A percentile compares a stretch with the other conserved stretches of the same genome.
phyloP scores from a whole-genome alignment of 176 grass and related monocot species.

The Lolium multiflorum region DNA sequence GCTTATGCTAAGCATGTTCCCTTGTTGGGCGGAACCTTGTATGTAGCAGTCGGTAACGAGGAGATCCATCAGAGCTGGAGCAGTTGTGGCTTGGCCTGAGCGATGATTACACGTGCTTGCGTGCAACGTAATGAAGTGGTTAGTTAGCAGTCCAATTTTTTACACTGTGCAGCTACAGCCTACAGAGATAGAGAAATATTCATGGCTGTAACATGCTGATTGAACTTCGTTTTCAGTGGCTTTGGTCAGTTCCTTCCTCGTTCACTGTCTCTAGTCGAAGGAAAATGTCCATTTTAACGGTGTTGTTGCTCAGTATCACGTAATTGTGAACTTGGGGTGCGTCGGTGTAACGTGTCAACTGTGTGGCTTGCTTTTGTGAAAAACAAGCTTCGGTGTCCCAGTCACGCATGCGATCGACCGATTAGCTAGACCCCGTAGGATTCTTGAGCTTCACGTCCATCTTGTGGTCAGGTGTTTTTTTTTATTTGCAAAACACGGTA shows the following conservation, averaged over 20 bases:
- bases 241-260: not conserved
- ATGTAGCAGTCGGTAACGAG: not conserved
- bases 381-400: not conserved
- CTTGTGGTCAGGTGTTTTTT: not conserved
- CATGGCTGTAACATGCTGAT: not conserved
- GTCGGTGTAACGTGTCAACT: conserved; percentile 18
- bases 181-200: not conserved
- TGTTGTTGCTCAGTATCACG: not conserved
- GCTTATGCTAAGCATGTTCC: conserved; percentile 21
- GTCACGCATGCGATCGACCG: not conserved
- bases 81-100: conserved; percentile 14
- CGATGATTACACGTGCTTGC: not conserved
- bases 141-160: not conserved
- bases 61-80: too few relatives aligned
- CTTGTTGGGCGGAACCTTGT: conserved; percentile 1
- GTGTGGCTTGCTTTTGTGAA: conserved; percentile 31
- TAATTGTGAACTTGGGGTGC: not conserved
- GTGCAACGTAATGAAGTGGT: not conserved
- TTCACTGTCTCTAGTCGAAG: not conserved
- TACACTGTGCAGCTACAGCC: not conserved
- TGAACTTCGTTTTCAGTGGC: not conserved
- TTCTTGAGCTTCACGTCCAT: conserved; percentile 29
- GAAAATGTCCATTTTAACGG: not conserved
- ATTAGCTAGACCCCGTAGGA: not conserved
- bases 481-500: too few relatives aligned